phyloP scores from a whole-genome alignment of 768 basidiomycete genomes.

The Rhodotorula graminis region DNA sequence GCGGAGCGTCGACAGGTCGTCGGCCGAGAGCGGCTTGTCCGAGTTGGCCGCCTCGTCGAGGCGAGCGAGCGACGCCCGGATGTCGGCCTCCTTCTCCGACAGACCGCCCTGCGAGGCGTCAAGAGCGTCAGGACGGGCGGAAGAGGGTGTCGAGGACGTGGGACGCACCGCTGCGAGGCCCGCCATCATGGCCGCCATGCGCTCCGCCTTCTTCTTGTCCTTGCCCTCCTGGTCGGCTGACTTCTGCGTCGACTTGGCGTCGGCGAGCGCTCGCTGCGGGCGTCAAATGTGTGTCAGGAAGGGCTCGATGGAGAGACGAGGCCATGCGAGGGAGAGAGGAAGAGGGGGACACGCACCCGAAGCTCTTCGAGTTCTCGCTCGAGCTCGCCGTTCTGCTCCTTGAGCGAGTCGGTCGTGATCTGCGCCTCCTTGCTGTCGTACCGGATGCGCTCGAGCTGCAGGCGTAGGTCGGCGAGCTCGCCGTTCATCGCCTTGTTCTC shows the following conservation, averaged over 20 bases:
- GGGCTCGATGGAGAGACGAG: too few relatives aligned
- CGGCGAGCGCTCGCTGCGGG: slow-evolving; percentile 59
- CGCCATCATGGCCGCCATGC: slow-evolving; percentile 99
- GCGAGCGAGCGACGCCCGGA: slow-evolving; percentile 75
- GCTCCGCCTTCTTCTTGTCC: slow-evolving; percentile 98
- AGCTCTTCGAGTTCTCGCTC: slow-evolving; percentile 84
- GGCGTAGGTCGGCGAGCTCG: slow-evolving; percentile 83
- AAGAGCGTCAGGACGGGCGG: neutral
- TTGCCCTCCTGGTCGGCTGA: slow-evolving; percentile 88
- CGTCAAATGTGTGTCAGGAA: neutral
- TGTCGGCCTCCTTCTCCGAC: slow-evolving; percentile 90
- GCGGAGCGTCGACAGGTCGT: slow-evolving; percentile 74
- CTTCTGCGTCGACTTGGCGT: slow-evolving; percentile 74
- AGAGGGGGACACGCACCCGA: slow-evolving; percentile 49
- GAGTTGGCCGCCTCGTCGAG: slow-evolving; percentile 64
- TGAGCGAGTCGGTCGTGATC: slow-evolving; percentile 89
- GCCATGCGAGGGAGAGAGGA: neutral
- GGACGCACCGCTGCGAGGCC: slow-evolving; percentile 83
- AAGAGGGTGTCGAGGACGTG: neutral
- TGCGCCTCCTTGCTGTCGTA: slow-evolving; percentile 93
- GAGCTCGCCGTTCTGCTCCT: slow-evolving; percentile 86
- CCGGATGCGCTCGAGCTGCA: slow-evolving; percentile 84
- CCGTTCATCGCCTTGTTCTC: slow-evolving; percentile 92
- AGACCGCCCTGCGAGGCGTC: slow-evolving; percentile 64
- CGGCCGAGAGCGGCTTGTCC: slow-evolving; percentile 59